Evolutionary conservation across 306 rosid species (phyloP).

Genomic region (Geum urbanum): DNA sequence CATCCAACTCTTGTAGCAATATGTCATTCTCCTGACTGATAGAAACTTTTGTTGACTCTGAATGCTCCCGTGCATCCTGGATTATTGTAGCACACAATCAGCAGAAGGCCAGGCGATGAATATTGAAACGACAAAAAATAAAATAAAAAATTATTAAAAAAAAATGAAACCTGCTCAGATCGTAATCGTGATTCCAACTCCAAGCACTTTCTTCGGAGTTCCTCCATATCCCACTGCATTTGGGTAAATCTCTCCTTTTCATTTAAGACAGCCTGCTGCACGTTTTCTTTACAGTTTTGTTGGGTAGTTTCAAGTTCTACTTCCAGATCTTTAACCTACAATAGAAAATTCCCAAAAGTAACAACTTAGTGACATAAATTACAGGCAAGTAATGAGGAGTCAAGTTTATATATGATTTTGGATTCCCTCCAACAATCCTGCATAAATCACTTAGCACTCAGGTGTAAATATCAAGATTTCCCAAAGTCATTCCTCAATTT

Average conservation of each 20-base stretch:
- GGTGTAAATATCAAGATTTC: neutral
- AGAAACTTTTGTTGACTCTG: conserved; percentile 57
- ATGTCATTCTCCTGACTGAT: conserved; percentile 59
- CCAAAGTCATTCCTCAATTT: neutral
- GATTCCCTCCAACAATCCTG: neutral
- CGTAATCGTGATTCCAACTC: conserved; percentile 61
- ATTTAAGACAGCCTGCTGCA: conserved; percentile 66
- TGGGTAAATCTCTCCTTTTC: conserved; percentile 77
- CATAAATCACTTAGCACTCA: neutral
- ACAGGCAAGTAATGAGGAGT: neutral
- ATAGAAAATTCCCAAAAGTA: conserved; percentile 5
- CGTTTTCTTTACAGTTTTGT: conserved; percentile 59
- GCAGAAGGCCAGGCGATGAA: conserved; percentile 15
- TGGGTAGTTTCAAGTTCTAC: conserved; percentile 82
- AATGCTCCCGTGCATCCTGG: conserved; percentile 69
- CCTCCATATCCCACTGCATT: conserved; percentile 90
- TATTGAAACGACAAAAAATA: conserved; percentile 24
- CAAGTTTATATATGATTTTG: neutral
- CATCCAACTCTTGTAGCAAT: conserved; percentile 69
- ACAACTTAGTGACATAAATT: neutral
- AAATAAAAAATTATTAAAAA: conserved; percentile 19
- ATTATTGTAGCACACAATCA: conserved; percentile 26
- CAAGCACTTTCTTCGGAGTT: conserved; percentile 64
- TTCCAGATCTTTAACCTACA: conserved; percentile 86
- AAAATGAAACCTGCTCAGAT: conserved; percentile 59